These are phyloP conservation scores for Phytophthora macrochlamydospora DNA, from an alignment of 352 stramenopile species.

Conservation along the genomic window DNA sequence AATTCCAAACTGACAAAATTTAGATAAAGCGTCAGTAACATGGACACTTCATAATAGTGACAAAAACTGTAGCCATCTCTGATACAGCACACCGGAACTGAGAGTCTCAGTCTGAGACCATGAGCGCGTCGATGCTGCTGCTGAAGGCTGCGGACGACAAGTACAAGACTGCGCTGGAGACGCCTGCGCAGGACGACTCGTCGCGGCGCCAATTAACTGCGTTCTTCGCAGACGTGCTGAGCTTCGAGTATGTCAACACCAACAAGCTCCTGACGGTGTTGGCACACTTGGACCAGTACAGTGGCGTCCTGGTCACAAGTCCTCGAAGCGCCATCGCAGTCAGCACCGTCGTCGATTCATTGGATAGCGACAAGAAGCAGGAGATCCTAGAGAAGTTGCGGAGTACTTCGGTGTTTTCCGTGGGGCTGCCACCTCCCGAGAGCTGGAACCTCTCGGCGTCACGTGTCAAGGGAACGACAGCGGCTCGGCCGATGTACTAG, in stretches of 20 bases:
- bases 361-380: slow-evolving; percentile 28
- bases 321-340: slow-evolving; percentile 71
- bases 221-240: slow-evolving; percentile 71
- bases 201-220: slow-evolving; percentile 11
- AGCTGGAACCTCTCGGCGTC: slow-evolving; percentile 60
- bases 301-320: slow-evolving; percentile 75
- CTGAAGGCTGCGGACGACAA: slow-evolving; percentile 73
- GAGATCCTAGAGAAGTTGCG: slow-evolving; percentile 36
- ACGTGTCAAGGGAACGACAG: slow-evolving; percentile 66
- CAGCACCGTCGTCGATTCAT: slow-evolving; percentile 29
- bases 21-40: too few relatives aligned
- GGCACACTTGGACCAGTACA: slow-evolving; percentile 53
- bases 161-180: slow-evolving; percentile 54
- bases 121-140: slow-evolving; percentile 44
- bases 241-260: slow-evolving; percentile 68
- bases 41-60: too few relatives aligned
- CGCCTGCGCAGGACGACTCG: background rate
- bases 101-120: background rate
- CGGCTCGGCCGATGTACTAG: slow-evolving; percentile 69
- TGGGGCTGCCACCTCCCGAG: slow-evolving; percentile 67
- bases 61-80: too few relatives aligned
- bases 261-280: slow-evolving; percentile 43
- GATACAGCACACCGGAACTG: too few relatives aligned
- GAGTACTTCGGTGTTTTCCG: slow-evolving; percentile 55
- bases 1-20: too few relatives aligned